A percentile compares a stretch with the other conserved stretches of the same genome.
phyloP scores from a whole-genome alignment of 2,329 filamentous ascomycete species.

The Camptophora hylomeconis region DNA sequence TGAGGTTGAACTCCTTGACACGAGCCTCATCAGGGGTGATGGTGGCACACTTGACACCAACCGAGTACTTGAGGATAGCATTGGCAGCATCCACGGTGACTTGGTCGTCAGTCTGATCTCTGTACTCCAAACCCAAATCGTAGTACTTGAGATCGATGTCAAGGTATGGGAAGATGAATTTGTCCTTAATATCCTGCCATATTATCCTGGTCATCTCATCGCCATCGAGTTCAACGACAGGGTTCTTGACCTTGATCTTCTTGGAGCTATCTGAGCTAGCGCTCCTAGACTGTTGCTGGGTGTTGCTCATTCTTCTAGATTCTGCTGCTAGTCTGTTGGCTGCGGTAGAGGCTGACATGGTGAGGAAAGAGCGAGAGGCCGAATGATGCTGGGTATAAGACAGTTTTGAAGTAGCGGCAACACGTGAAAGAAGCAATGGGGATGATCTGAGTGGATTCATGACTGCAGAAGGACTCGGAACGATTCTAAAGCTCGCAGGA shows the following conservation, averaged over 20 bases:
- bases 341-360: slow-evolving; percentile 9
- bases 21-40: slow-evolving; percentile 96
- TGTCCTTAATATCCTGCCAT: slow-evolving; percentile 98
- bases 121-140: slow-evolving; percentile 83
- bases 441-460: slow-evolving; percentile 10
- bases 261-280: slow-evolving; percentile 35
- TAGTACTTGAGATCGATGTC: slow-evolving; percentile 98
- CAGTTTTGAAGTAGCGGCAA: slow-evolving; percentile 11
- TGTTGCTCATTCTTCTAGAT: slow-evolving; percentile 7
- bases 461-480: slow-evolving; percentile 1
- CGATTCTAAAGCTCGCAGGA: too few species aligned
- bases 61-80: slow-evolving; percentile 97
- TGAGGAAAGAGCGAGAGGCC: slow-evolving; percentile 4
- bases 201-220: slow-evolving; percentile 96
- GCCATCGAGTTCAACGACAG: slow-evolving; percentile 93
- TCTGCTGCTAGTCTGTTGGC: slow-evolving; percentile 14
- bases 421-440: slow-evolving; percentile 10
- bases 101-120: slow-evolving; percentile 90
- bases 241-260: slow-evolving; percentile 99
- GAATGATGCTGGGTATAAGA: slow-evolving; percentile 3
- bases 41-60: slow-evolving; percentile 97
- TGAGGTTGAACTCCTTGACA: slow-evolving; percentile 95
- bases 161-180: slow-evolving; percentile 54
- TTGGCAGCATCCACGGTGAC: slow-evolving; percentile 91
- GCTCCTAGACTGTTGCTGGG: slow-evolving; percentile 26